These are phyloP conservation scores for Lentinula aciculospora DNA, from an alignment of 768 basidiomycete genomes.

Conservation along the genomic window DNA sequence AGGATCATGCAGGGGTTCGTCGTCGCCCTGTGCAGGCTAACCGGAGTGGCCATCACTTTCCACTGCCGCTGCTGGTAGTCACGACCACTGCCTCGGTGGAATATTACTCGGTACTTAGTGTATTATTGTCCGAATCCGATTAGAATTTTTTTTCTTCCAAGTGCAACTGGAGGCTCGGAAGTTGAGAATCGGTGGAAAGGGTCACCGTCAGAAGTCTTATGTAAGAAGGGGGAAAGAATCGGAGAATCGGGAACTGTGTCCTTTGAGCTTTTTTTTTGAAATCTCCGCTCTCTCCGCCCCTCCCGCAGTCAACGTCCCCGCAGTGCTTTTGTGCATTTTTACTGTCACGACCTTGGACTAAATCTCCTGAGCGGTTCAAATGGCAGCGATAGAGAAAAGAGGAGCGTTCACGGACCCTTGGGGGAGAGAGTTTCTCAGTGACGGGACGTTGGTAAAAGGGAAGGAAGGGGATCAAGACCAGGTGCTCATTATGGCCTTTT, in stretches of 20 bases:
- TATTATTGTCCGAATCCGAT: not conserved
- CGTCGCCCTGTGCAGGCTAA: too few relatives aligned
- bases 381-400: not conserved
- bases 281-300: not conserved
- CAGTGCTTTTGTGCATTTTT: not conserved
- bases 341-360: too few relatives aligned
- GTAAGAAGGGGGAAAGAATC: not conserved
- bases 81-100: too few relatives aligned
- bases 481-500: not conserved
- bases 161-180: not conserved
- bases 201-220: not conserved
- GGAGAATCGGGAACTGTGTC: not conserved
- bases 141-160: too few relatives aligned
- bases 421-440: not conserved
- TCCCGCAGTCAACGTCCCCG: not conserved
- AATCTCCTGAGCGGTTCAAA: too few relatives aligned
- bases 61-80: too few relatives aligned
- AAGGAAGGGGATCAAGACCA: not conserved
- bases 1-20: too few relatives aligned
- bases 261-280: not conserved
- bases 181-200: not conserved
- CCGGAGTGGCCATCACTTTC: too few relatives aligned
- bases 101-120: too few relatives aligned
- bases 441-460: not conserved
- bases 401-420: constrained; percentile 1